Base-by-base conservation (phyloP, 345 rosid genomes). In the Mercurialis annua region DNA sequence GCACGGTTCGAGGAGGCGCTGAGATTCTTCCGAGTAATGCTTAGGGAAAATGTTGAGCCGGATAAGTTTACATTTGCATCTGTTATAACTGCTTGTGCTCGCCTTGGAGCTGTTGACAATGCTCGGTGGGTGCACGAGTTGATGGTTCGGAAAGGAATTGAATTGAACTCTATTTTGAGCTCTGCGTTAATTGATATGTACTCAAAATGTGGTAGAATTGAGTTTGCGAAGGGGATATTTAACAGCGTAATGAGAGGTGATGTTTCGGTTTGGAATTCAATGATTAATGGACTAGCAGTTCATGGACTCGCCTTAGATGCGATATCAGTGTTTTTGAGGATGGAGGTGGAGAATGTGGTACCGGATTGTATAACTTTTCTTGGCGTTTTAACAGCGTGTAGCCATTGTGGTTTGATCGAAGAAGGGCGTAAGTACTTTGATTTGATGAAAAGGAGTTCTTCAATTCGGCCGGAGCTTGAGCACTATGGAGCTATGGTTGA, bases 401-500 rank as follows among this genome's bases (percentile, higher is more conserved):
- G 89, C 69, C 91, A 90, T 62, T 82, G 86, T 33, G 92, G 97
- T 64, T 65, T 90, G 77, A 83, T 87, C 49, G 78, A 76, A 61
- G 87, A 84, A 76, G 97, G 97, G 64, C 73, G 61, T 40, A 69
- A 62, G 47, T 82, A 68, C 68, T 92, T 92, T 76, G 68, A 82
- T 75, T 52, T 77, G 44, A 88, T 92, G 97, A 73, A 64, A 60
- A 59, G 47, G 2, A 62, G 0, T 24, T 84, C 77, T 70, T 73
- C 63, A 4, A 63, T 89, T 79, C 73, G 77, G 72, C 96, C 92
- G 0, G 74, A 85, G 71, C 59, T 85, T 8, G 86, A 84, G 92
- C 95, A 90, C 69, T 92, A 87, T 12, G 96, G 95, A 38, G 89
- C 91, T 17, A 81, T 88, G 82, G 87, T 90, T 50, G 96, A 90